These are phyloP conservation scores for Trichophyton equinum DNA, from an alignment of 2,329 filamentous ascomycete species.

Conservation along the genomic window DNA sequence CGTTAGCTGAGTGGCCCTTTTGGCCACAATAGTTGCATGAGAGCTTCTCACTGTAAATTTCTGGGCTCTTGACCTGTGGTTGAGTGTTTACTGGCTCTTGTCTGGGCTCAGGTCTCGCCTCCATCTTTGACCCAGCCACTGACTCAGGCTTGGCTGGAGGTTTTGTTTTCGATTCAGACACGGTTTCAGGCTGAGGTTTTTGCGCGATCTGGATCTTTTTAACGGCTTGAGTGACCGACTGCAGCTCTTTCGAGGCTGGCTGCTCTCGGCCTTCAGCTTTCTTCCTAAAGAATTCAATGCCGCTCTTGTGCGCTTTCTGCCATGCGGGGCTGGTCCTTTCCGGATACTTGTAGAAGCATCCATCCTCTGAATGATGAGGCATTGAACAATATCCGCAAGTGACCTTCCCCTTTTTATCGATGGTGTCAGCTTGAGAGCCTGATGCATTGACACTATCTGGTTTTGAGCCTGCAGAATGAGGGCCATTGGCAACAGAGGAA, in stretches of 20 bases:
- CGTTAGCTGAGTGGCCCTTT: not conserved
- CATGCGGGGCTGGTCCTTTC: slow-evolving; percentile 2
- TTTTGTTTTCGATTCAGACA: not conserved
- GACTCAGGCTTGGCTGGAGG: not conserved
- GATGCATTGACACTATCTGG: not conserved
- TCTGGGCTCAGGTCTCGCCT: not conserved
- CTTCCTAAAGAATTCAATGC: slow-evolving; percentile 1
- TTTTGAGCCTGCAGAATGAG: slow-evolving; percentile 4
- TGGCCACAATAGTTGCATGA: slow-evolving; percentile 3
- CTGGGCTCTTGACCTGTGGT: not conserved
- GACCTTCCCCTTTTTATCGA: not conserved
- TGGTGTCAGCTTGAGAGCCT: not conserved
- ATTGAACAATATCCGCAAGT: slow-evolving; percentile 2
- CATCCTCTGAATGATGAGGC: not conserved
- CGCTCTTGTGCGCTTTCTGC: slow-evolving; percentile 1
- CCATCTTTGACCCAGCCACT: not conserved
- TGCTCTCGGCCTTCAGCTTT: not conserved
- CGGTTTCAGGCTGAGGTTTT: not conserved
- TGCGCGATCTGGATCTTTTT: not conserved
- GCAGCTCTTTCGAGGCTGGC: not conserved
- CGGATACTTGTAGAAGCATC: not conserved
- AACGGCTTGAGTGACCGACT: not conserved
- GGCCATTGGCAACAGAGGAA: not conserved
- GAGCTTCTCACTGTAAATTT: not conserved
- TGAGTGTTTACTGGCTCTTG: not conserved